phyloP scores from a whole-genome alignment of 768 basidiomycete species.

The Rubroboletus satanas region DNA sequence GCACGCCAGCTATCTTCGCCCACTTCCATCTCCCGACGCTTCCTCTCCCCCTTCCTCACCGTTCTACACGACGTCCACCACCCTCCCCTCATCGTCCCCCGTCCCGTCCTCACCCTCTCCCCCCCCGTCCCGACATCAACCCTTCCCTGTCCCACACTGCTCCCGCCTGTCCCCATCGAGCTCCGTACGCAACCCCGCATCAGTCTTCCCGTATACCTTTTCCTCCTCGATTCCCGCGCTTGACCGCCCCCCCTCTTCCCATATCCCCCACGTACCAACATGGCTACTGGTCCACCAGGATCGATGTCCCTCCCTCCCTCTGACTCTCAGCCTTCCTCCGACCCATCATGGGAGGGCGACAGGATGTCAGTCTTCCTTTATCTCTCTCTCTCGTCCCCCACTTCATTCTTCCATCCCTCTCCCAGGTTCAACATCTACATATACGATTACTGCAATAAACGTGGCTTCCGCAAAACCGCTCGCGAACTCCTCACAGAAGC shows the following conservation, averaged over 20 bases:
- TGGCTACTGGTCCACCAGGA: conserved; percentile 24
- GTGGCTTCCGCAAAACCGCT: conserved; percentile 73
- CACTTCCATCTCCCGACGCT: conserved; percentile 12
- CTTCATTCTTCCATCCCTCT: conserved; percentile 7
- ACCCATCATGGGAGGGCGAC: conserved; percentile 78
- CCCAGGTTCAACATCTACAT: conserved; percentile 88
- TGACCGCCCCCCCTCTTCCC: background rate
- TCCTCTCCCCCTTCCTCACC: background rate
- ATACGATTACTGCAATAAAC: conserved; percentile 79
- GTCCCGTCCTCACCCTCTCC: background rate
- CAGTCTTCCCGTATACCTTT: background rate
- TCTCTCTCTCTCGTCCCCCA: conserved; percentile 1
- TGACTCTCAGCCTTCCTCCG: conserved; percentile 20
- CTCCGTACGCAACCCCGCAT: background rate
- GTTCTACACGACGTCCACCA: background rate
- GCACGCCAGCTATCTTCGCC: conserved; percentile 28
- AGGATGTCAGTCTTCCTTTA: conserved; percentile 55
- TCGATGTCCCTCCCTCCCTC: conserved; percentile 19
- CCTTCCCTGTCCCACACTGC: background rate
- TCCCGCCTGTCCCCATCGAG: background rate
- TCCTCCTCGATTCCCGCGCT: conserved; percentile 3
- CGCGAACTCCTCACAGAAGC: conserved; percentile 64
- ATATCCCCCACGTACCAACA: background rate
- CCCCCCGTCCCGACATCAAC: background rate
- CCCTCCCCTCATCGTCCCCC: background rate